Conservation (phyloP, 768 basidiomycete genomes). For the Xerocomus spinulosus region DNA sequence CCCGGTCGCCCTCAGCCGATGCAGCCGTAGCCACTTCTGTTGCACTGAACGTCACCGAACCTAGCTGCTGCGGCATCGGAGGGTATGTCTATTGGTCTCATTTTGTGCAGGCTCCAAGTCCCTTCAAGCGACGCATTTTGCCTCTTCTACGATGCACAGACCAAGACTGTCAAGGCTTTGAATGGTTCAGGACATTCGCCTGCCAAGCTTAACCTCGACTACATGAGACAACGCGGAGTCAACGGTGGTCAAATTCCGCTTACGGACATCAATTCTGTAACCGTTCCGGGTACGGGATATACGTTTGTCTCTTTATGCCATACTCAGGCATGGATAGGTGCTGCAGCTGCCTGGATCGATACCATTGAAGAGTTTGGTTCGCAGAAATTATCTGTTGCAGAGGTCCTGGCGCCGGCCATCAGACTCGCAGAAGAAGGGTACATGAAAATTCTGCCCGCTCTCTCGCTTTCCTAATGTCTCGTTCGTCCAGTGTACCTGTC, state of each 20-base stretch:
- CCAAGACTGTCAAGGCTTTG: constrained; percentile 78
- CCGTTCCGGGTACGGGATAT: constrained; percentile 59
- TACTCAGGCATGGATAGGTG: constrained; percentile 46
- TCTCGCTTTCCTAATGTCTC: not conserved
- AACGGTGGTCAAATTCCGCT: constrained; percentile 65
- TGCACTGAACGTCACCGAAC: constrained; percentile 89
- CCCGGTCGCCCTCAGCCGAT: constrained; percentile 55
- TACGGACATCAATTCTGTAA: constrained; percentile 85
- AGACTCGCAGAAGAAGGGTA: constrained; percentile 89
- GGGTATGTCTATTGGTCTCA: constrained; percentile 45
- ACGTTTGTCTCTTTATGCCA: not conserved
- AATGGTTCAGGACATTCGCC: constrained; percentile 94
- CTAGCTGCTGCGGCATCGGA: constrained; percentile 87
- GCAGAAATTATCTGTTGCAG: constrained; percentile 53
- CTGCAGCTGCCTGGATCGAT: constrained; percentile 95
- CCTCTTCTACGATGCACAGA: constrained; percentile 82
- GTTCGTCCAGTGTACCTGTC: constrained; percentile 63
- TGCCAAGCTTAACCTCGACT: constrained; percentile 68
- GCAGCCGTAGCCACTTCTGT: constrained; percentile 92
- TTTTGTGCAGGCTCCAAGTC: constrained; percentile 9
- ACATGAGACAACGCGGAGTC: constrained; percentile 66
- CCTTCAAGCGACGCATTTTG: constrained; percentile 78
- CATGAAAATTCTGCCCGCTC: constrained; percentile 8
- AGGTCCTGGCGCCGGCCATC: constrained; percentile 86
- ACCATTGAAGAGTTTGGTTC: constrained; percentile 80